Conservation (phyloP, 2,329 filamentous ascomycete species). For the Phialemoniopsis sp. region DNA sequence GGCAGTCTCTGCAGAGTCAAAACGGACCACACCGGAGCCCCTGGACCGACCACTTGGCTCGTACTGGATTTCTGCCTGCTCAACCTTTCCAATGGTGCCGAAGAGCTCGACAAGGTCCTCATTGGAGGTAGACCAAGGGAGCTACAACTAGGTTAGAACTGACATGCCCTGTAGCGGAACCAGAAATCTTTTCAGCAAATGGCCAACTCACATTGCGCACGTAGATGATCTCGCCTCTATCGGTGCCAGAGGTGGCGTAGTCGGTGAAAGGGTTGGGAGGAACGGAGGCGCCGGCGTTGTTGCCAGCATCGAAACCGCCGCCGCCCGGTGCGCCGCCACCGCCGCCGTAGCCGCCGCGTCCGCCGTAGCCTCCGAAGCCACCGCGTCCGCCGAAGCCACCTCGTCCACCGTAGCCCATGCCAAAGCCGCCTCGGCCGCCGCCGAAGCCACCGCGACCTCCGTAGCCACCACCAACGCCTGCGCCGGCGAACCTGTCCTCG, state of each 20-base stretch:
- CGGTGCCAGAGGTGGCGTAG: constrained; percentile 80
- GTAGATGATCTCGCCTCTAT: constrained; percentile 81
- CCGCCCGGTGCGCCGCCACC: constrained; percentile 27
- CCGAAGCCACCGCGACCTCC: constrained; percentile 48
- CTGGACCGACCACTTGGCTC: constrained; percentile 93
- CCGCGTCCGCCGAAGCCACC: constrained; percentile 39
- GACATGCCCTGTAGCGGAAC: not conserved
- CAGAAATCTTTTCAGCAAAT: not conserved
- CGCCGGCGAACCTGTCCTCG: constrained; percentile 86
- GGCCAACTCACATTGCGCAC: constrained; percentile 82
- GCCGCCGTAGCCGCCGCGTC: constrained; percentile 33
- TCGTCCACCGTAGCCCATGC: constrained; percentile 27
- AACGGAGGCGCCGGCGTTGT: constrained; percentile 43
- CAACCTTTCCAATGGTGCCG: constrained; percentile 95
- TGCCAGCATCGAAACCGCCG: constrained; percentile 45
- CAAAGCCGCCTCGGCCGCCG: constrained; percentile 40
- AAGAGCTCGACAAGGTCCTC: constrained; percentile 96
- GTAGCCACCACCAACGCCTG: constrained; percentile 40
- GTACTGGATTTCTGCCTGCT: constrained; percentile 98
- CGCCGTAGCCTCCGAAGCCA: constrained; percentile 34
- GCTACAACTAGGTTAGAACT: constrained; percentile 42
- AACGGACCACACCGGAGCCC: constrained; percentile 94
- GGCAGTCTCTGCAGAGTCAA: constrained; percentile 77
- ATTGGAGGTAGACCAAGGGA: constrained; percentile 98
- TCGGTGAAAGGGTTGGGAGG: constrained; percentile 89